Base-by-base conservation (phyloP, 1,139 yeast species). In the Pichia sp. region DNA sequence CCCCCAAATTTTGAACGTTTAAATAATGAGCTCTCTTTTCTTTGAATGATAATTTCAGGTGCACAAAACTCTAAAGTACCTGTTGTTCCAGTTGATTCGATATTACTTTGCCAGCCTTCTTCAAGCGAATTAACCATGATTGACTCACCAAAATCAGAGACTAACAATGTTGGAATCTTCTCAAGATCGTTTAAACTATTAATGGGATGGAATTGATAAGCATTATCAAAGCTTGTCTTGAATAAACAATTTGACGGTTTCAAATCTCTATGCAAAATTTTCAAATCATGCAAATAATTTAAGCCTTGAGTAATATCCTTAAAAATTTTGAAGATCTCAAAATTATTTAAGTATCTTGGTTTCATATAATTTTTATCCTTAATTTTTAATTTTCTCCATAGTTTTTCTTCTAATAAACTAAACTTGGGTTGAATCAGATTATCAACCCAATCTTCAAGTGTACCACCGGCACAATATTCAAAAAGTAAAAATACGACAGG, bases 141-240 rank as follows among this genome's bases (percentile, higher is more conserved):
- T 5, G 94, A 86, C 59, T 88, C 96, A 2, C 96, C 96, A 59
- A 88, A 83, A 62, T 88, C 96, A 29, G 94, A 81, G 10, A 88
- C 91, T 16, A 86, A 68, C 1, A 85, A 75, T 19, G 72, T 74
- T 0, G 95, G 95, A 6, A 81, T 63, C 19, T 52, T 50, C 2
- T 54, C 48, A 1, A 63, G 50, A 2, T 59, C 61, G 0, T 52
- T 51, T 11, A 63, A 59, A 16, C 65, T 56, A 10, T 37, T 35
- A 11, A 55, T 46, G 5, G 61, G 59, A 14, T 24, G 19, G 3
- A 10, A 14, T 4, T 50, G 54, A 19, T 55, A 55, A 41, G 41
- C 53, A 6, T 46, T 50, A 13, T 44, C 49, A 42, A 40, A 69
- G 23, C 57, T 55, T 2, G 62, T 56, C 27, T 79, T 71, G 37